A percentile compares a stretch with the other conserved stretches of the same genome.
phyloP scores from a whole-genome alignment of 2,329 filamentous ascomycete genomes.

The Aspergillus jensenii region DNA sequence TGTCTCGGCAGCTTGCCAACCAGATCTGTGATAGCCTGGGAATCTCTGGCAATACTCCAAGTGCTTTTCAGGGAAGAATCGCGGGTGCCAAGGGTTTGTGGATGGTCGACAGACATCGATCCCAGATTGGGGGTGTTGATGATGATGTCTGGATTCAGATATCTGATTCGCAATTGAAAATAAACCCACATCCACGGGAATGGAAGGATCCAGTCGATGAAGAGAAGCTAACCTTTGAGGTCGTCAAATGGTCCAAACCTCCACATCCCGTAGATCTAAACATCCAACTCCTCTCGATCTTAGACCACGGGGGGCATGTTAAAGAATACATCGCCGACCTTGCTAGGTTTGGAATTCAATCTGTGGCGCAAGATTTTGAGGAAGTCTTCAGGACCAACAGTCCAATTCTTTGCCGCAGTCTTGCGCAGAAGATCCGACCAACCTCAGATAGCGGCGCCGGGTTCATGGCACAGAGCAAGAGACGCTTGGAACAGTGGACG shows the following conservation, averaged over 20 bases:
- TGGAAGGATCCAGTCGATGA: constrained; percentile 34
- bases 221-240: constrained; percentile 57
- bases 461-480: constrained; percentile 19
- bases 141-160: constrained; percentile 56
- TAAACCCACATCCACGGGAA: constrained; percentile 43
- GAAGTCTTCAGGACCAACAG: constrained; percentile 36
- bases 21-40: constrained; percentile 47
- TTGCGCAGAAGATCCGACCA: constrained; percentile 35
- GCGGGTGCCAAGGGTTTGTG: constrained; percentile 62
- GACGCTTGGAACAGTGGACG: constrained; percentile 38
- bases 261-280: constrained; percentile 51
- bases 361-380: constrained; percentile 35
- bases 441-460: constrained; percentile 23
- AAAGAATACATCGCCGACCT: constrained; percentile 45
- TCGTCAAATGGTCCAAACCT: constrained; percentile 49
- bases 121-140: constrained; percentile 14
- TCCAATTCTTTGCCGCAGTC: constrained; percentile 35
- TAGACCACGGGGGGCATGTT: constrained; percentile 53
- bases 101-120: constrained; percentile 51
- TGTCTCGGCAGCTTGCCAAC: constrained; percentile 53
- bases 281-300: constrained; percentile 55
- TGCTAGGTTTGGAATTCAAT: constrained; percentile 35
- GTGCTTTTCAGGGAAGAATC: constrained; percentile 58
- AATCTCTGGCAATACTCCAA: constrained; percentile 45
- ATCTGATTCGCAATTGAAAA: constrained; percentile 58